Evolutionary conservation across 139 green algal genomes (phyloP).

Genomic region (Micractinium sp.): DNA sequence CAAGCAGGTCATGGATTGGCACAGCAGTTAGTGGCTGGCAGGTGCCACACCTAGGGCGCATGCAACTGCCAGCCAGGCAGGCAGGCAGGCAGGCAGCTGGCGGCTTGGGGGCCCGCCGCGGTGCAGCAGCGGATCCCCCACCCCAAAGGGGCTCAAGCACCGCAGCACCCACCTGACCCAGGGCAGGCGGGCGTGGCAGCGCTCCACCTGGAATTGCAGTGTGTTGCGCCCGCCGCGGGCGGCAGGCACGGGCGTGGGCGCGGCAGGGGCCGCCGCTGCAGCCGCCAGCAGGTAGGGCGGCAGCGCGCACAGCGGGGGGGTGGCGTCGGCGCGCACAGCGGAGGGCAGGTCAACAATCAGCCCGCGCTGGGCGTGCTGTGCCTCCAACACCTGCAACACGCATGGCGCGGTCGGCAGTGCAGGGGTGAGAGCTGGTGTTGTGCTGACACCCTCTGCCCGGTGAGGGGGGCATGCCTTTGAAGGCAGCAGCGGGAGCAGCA

Average conservation of each 20-base stretch:
- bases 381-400: slow-evolving; percentile 37
- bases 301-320: slow-evolving; percentile 28
- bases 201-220: slow-evolving; percentile 17
- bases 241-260: not conserved
- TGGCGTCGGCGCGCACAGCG: slow-evolving; percentile 23
- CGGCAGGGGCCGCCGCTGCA: not conserved
- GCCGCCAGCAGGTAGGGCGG: slow-evolving; percentile 41
- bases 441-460: too few species aligned
- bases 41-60: too few species aligned
- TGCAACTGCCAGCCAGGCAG: too few species aligned
- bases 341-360: slow-evolving; percentile 54
- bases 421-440: not conserved
- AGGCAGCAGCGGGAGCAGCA: too few species aligned
- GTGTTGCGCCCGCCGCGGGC: not conserved
- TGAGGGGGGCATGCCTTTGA: not conserved
- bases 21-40: not conserved
- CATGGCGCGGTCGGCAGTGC: not conserved
- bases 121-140: too few species aligned
- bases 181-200: slow-evolving; percentile 55
- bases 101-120: too few species aligned
- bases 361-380: slow-evolving; percentile 28
- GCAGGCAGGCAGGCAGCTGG: too few species aligned
- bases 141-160: too few species aligned
- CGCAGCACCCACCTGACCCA: not conserved
- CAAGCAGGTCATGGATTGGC: not conserved